Base-by-base conservation (phyloP, 1,284 basidiomycete genomes). In the Trichosporon sp. region DNA sequence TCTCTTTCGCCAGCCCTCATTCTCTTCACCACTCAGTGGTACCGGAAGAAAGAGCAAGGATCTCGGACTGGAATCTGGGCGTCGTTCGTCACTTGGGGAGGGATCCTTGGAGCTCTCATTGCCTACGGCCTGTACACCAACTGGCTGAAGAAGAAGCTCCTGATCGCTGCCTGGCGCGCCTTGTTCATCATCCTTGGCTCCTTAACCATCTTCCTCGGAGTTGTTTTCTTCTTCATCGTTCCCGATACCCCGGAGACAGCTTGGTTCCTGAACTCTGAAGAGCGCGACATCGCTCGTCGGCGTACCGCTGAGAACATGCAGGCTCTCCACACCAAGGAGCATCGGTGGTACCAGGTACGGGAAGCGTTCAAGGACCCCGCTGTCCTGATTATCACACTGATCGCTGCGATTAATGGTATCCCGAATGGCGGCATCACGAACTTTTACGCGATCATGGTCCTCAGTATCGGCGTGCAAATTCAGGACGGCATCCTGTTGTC, bases 241-340 rank as follows among this genome's bases (percentile, higher is more conserved):
- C 75, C 74, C 44, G 74, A 74, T 63, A 44, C 62, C 10, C 71
- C 71, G 0, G 60, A 64, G 4, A 21, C 63, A 44, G 74, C 73
- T 5, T 65, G 71, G 25, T 77, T 73, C 70, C 69, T 73, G 3
- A 66, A 16, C 29, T 34, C 59, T 5, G 59, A 66, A 8, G 70
- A 74, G n/a, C 74, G 73, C 56, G 52, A 61, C 21, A 61, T 74
- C 29, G 73, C 75, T 29, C 54, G 69, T 23, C 67, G 71, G 10
- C 70, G 76, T 34, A 60, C 58, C 2, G 63, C 49, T 11, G 58
- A 60, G 33, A 78, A 75, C 64, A 65, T 69, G 52, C 74, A 77
- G 64, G 72, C 68, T 56, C 65, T 71, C 58, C 69, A 69, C 37
- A 58, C 67, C 8, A 70, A 67, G 34, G 31, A 62, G 3, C 75